Base-by-base conservation (phyloP, 2,329 filamentous ascomycete genomes). In the Alternaria gansuensis region DNA sequence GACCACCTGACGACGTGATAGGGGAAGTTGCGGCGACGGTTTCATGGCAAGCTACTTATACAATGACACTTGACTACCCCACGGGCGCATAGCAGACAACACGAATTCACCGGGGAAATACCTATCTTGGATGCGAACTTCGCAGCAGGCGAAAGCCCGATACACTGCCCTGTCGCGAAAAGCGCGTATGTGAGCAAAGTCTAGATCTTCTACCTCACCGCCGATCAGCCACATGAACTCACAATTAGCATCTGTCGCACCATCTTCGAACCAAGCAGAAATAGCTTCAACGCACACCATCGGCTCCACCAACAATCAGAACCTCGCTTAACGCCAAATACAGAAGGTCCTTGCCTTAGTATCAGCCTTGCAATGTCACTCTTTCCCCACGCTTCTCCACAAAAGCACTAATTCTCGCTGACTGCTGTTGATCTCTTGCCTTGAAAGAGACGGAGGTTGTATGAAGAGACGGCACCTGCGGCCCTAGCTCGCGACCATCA, bases 311-410 rank as follows among this genome's bases (percentile, higher is more conserved):
- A 56, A 51, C 45, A 40, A 33, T 14, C 40, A 28, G 26, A 23
- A 17, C 13, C 17, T 50, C 28, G 46, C 40, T 54, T 40, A 33
- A 28, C 10, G 21, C 57, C 40, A 41, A 34, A 59, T 26, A 17
- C 21, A 45, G 57, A 59, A 59, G 45, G 57, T 59, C 45, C 24
- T 50, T 54, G 41, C 37, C 6, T 43, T 37, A 43, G 39, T 29
- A 50, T 29, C 24, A 53, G 26, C 26, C 50, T 33, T 21, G 28
- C 28, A 26, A 51, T 59, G 52, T 51, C 57, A 54, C 43, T 29
- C n/a, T 34, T 29, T 51, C 52, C 57, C 51, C 57, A 59, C 52
- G 57, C 52, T 56, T 59, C 57, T 56, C 52, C 57, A 14, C 46
- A 56, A 51, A 55, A 14, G 33, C 26, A 43, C 51, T 49, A 33